Evolutionary conservation across 345 rosid species (phyloP).

Genomic region (Salix udensis): DNA sequence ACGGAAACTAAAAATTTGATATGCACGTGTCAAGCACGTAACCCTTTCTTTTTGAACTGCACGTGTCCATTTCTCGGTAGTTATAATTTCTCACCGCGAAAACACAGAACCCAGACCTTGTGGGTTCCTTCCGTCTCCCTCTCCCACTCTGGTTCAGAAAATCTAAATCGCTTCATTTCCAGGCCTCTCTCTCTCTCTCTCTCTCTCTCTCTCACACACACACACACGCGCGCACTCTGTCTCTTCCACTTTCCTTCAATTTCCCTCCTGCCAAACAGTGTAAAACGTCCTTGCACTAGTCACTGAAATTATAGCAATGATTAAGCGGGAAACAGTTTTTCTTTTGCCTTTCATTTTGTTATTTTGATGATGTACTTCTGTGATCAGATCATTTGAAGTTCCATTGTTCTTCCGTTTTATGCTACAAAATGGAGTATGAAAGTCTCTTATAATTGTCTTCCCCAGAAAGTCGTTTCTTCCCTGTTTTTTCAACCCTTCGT

Average conservation of each 20-base stretch:
- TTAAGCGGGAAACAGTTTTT: not conserved
- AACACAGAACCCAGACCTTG: not conserved
- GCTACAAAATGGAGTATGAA: not conserved
- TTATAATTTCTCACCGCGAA: not conserved
- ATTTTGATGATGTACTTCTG: not conserved
- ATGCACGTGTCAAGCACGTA: constrained; percentile 3
- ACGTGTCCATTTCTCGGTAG: not conserved
- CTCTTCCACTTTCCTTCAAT: not conserved
- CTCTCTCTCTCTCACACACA: not conserved
- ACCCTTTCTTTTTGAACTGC: not conserved
- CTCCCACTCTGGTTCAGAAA: too few relatives aligned
- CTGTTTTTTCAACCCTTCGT: not conserved
- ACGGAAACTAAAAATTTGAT: too few relatives aligned
- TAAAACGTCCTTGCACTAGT: not conserved
- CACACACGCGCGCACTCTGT: not conserved
- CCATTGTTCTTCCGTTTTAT: not conserved
- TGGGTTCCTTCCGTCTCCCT: not conserved
- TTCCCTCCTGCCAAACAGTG: not conserved
- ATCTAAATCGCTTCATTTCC: too few relatives aligned
- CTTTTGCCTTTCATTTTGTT: not conserved
- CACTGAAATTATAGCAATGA: not conserved
- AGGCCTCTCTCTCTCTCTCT: too few relatives aligned
- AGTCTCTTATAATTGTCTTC: not conserved
- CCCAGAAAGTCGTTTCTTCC: not conserved
- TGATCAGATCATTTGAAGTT: not conserved